These are phyloP conservation scores for Jimgerdemannia flammicorona DNA, from an alignment of 192 early-diverging fungal genomes.

Conservation along the genomic window DNA sequence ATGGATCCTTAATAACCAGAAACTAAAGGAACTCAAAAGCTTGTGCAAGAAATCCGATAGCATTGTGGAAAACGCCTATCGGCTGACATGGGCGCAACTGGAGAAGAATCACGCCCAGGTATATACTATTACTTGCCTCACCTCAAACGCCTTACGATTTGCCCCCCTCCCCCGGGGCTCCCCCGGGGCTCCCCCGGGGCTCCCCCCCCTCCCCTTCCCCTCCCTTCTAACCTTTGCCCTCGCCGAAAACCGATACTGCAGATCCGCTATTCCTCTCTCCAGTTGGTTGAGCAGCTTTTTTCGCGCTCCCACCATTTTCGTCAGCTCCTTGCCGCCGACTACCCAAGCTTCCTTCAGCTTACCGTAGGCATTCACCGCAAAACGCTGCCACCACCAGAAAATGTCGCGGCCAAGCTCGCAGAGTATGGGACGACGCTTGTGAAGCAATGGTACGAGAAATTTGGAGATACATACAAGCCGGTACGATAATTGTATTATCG, in stretches of 20 bases:
- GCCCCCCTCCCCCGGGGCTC: not conserved
- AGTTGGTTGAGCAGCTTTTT: slow-evolving; percentile 58
- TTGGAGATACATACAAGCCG: slow-evolving; percentile 48
- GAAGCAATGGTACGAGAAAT: slow-evolving; percentile 55
- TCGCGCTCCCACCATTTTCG: slow-evolving; percentile 63
- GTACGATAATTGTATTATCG: not conserved
- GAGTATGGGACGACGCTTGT: slow-evolving; percentile 41
- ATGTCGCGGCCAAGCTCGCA: slow-evolving; percentile 46
- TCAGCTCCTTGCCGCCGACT: slow-evolving; percentile 39
- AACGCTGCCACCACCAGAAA: slow-evolving; percentile 45
- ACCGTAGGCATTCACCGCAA: slow-evolving; percentile 53
- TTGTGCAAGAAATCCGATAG: slow-evolving; percentile 40
- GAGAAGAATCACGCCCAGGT: slow-evolving; percentile 49
- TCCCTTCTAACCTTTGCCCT: not conserved
- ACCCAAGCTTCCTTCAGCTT: slow-evolving; percentile 51
- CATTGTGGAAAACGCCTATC: slow-evolving; percentile 33
- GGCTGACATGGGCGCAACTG: slow-evolving; percentile 37
- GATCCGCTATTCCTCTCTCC: slow-evolving; percentile 58
- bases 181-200: no score
- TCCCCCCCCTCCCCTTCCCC: no score
- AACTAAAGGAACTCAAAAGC: slow-evolving; percentile 35
- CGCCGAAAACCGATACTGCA: slow-evolving; percentile 9
- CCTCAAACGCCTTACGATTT: no score
- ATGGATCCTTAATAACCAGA: slow-evolving; percentile 18
- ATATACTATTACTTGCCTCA: slow-evolving; percentile 2